Base-by-base conservation (phyloP, 352 stramenopile species). In the Pythium phragmiticola region DNA sequence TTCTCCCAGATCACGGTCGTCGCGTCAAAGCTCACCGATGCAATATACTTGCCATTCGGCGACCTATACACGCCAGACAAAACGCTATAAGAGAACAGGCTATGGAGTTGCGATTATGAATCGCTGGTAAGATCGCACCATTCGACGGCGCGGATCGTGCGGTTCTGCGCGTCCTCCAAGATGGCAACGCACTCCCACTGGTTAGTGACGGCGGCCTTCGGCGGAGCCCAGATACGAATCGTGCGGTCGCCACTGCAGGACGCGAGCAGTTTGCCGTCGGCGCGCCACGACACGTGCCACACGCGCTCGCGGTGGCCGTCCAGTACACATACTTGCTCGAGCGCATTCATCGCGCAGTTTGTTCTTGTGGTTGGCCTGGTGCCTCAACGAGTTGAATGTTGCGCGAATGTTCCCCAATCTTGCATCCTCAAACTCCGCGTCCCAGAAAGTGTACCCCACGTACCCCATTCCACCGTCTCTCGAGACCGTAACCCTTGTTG, bases 11-110 rank as follows among this genome's bases (percentile, higher is more conserved):
- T 92, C 21, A 94, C 84, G 9, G 97, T 92, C 17, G 92, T 98
- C 30, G 83, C 93, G 73, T 99, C 97, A 84, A 99, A 99, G 63
- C 90, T 98, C 55, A 97, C 94, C 4, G 89, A 96, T 43, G 97
- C 97, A 57, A 99, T 73, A 68, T 82, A 93, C 52, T 76, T 79
- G 11, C 82, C 84, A 55, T 93, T 78, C 14, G 81, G 80, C 11
- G 84, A 92, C 82, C 82, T 90, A 43, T 17, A 28, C 37, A 39
- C 4, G 50, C 47, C 30, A 41, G 26, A 69, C 14, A 56, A 26
- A 7, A n/a, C 1, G 14, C 37, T 42, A 16, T 42, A 3, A 42
- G 37, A 4, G 37, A 42, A 4, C 37, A 42, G 1, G 11, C 37
- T 6, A 42, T 30, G 26, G 26, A 30, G 26, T 30, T 30, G 37